These are phyloP conservation scores for Chaetomium globosum DNA, from an alignment of 2,329 filamentous ascomycete genomes.

Conservation along the genomic window DNA sequence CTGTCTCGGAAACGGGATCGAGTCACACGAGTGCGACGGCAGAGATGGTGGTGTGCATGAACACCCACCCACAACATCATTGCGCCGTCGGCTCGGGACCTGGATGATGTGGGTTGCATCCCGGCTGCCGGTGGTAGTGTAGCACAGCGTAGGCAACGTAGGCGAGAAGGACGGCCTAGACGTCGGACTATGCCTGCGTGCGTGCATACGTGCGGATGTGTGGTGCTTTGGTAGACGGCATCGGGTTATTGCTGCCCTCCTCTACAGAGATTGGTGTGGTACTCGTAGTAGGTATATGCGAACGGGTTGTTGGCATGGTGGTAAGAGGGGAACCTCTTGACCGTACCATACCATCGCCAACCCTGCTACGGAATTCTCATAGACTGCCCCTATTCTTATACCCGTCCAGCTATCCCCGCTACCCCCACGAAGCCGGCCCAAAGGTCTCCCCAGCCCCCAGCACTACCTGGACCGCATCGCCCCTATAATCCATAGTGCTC, in stretches of 20 bases:
- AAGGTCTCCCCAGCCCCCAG: constrained; percentile 60
- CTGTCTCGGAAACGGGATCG: neutral
- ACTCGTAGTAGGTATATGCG: neutral
- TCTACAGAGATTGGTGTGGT: neutral
- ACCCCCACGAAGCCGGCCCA: constrained; percentile 60
- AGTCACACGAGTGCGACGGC: neutral
- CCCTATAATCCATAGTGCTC: constrained; percentile 63
- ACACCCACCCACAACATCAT: neutral
- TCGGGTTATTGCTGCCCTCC: neutral
- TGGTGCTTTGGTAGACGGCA: neutral
- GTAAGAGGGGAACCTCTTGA: neutral
- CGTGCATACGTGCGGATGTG: neutral
- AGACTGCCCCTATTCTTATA: neutral
- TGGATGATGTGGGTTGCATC: neutral
- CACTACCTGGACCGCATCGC: constrained; percentile 59
- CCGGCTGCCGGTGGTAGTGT: neutral
- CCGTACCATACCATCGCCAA: neutral
- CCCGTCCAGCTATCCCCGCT: neutral
- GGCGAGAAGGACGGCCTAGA: neutral
- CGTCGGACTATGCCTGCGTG: neutral
- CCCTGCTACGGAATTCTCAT: neutral
- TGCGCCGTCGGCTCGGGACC: neutral
- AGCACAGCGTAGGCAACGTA: neutral
- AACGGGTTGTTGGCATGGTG: neutral
- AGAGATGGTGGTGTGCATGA: neutral